Conservation (phyloP, 1,284 basidiomycete species). For the Fomitiporia mediterranea region DNA sequence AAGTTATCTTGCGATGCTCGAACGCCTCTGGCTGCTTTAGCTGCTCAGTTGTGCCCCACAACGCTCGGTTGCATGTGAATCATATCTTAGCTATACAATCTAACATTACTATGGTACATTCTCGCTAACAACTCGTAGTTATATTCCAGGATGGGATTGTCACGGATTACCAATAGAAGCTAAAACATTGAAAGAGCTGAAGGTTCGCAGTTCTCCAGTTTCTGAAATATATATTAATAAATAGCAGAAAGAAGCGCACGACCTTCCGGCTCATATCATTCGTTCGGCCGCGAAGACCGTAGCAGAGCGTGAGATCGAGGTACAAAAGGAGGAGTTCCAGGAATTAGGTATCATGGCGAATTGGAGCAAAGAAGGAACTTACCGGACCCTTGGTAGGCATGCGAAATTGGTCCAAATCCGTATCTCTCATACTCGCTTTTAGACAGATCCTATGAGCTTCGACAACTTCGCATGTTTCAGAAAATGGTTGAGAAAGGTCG, state of each 20-base stretch:
- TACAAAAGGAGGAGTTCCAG: slow-evolving; percentile 79
- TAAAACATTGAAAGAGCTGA: slow-evolving; percentile 78
- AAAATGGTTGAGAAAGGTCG: slow-evolving; percentile 83
- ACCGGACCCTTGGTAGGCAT: slow-evolving; percentile 76
- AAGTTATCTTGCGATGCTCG: neutral
- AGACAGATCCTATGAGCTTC: slow-evolving; percentile 87
- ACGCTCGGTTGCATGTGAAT: neutral
- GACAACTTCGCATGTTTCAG: slow-evolving; percentile 85
- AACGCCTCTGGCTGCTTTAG: neutral
- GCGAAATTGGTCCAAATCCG: slow-evolving; percentile 7
- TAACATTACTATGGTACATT: neutral
- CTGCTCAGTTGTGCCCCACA: neutral
- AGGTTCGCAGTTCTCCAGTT: slow-evolving; percentile 39
- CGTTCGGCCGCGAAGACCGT: slow-evolving; percentile 70
- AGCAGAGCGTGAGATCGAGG: slow-evolving; percentile 71
- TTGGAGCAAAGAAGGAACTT: slow-evolving; percentile 77
- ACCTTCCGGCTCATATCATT: slow-evolving; percentile 58
- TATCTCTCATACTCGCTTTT: slow-evolving; percentile 2
- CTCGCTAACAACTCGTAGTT: slow-evolving; percentile 45
- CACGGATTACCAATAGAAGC: slow-evolving; percentile 97
- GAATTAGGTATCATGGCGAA: slow-evolving; percentile 91
- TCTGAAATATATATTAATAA: neutral
- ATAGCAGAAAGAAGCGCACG: slow-evolving; percentile 45
- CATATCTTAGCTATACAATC: too few species aligned
- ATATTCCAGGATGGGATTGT: slow-evolving; percentile 97